Conservation (phyloP, 768 basidiomycete species). For the Antrodiella citrinella region DNA sequence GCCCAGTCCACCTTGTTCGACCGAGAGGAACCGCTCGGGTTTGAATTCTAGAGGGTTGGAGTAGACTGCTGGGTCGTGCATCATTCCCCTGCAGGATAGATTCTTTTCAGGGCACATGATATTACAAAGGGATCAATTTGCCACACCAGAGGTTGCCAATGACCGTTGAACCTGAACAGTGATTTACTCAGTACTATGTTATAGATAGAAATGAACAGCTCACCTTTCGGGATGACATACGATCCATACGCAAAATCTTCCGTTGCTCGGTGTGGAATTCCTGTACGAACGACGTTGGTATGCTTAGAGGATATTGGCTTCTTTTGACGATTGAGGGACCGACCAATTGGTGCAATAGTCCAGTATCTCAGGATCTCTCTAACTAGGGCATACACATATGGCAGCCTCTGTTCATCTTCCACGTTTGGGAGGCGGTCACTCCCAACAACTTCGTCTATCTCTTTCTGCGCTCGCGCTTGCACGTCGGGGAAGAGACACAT, state of each 20-base stretch:
- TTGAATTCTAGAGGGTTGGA: not conserved
- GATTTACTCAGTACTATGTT: no score
- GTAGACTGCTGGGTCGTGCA: not conserved
- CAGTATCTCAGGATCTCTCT: slow-evolving; percentile 25
- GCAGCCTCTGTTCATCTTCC: slow-evolving; percentile 40
- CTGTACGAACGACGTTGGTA: slow-evolving; percentile 8
- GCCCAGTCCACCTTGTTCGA: slow-evolving; percentile 1
- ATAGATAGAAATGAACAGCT: no score
- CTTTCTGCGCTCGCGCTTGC: slow-evolving; percentile 41
- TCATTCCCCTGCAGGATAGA: not conserved
- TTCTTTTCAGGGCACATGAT: not conserved
- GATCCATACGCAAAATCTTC: slow-evolving; percentile 18
- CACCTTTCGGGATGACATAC: slow-evolving; percentile 24
- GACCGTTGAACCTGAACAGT: slow-evolving; percentile 12
- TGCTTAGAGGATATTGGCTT: not conserved
- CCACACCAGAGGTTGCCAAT: not conserved
- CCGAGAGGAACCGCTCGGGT: not conserved
- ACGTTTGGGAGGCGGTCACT: slow-evolving; percentile 45
- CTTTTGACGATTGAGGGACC: not conserved
- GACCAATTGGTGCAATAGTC: not conserved
- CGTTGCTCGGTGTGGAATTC: slow-evolving; percentile 6
- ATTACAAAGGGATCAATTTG: not conserved
- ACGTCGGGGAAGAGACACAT: slow-evolving; percentile 1
- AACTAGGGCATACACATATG: slow-evolving; percentile 45
- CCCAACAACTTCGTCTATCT: slow-evolving; percentile 52